Evolutionary conservation across 2,329 filamentous ascomycete species (phyloP).

Genomic region (Fusarium sp.): DNA sequence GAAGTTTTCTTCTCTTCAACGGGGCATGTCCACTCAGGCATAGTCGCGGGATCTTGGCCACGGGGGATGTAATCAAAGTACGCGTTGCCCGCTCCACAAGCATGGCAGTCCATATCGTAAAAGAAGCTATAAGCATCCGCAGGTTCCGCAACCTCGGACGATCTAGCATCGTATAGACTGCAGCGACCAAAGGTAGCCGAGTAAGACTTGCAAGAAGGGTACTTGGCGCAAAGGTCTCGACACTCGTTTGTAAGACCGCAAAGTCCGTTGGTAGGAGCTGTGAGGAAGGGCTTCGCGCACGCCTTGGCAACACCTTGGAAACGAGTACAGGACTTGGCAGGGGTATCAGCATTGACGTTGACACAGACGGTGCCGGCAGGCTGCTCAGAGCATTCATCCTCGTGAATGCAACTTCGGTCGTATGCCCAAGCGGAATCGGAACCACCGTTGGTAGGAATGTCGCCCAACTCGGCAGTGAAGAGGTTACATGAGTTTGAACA

Average conservation of each 20-base stretch:
- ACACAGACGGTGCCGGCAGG: slow-evolving; percentile 29
- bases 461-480: slow-evolving; percentile 7
- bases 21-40: slow-evolving; percentile 23
- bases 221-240: slow-evolving; percentile 38
- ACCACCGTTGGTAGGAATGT: slow-evolving; percentile 18
- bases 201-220: slow-evolving; percentile 42
- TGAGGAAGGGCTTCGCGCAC: slow-evolving; percentile 37
- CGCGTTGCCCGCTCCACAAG: slow-evolving; percentile 29
- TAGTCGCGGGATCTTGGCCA: slow-evolving; percentile 1
- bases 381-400: slow-evolving; percentile 16
- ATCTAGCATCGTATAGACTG: slow-evolving; percentile 25
- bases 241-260: slow-evolving; percentile 34
- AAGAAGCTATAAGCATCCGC: slow-evolving; percentile 15
- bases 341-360: slow-evolving; percentile 36
- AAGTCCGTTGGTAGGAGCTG: background rate
- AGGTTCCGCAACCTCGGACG: slow-evolving; percentile 28
- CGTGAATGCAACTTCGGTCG: slow-evolving; percentile 35
- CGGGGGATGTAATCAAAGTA: slow-evolving; percentile 40
- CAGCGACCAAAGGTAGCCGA: slow-evolving; percentile 30
- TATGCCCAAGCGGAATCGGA: slow-evolving; percentile 30
- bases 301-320: slow-evolving; percentile 31
- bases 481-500: slow-evolving; percentile 36
- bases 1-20: background rate
- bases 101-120: slow-evolving; percentile 37
- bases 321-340: slow-evolving; percentile 22